Evolutionary conservation across 129 eudicot genomes (phyloP).

Genomic region (Tagetes erecta): DNA sequence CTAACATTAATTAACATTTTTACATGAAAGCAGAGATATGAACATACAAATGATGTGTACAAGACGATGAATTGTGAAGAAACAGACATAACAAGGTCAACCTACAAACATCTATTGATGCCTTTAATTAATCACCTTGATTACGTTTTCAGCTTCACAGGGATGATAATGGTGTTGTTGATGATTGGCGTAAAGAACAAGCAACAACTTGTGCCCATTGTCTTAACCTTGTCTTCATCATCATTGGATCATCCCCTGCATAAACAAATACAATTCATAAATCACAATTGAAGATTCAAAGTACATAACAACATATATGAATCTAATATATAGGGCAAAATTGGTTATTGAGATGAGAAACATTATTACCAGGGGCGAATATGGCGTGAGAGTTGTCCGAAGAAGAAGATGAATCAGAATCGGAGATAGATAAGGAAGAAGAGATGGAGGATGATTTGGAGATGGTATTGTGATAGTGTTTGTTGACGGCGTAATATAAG

Average conservation of each 20-base stretch:
- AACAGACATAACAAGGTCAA: constrained; percentile 15
- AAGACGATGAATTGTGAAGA: constrained; percentile 18
- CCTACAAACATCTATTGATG: constrained; percentile 28
- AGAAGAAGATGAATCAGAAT: constrained; percentile 48
- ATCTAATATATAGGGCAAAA: constrained; percentile 6
- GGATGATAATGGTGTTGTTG: constrained; percentile 26
- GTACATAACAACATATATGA: neutral
- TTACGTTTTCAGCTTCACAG: constrained; percentile 26
- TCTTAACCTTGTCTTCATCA: constrained; percentile 61
- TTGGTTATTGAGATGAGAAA: neutral
- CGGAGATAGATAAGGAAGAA: constrained; percentile 32
- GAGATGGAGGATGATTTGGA: constrained; percentile 40
- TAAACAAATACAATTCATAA: constrained; percentile 3
- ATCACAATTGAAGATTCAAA: neutral
- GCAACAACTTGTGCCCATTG: constrained; percentile 84
- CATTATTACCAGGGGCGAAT: constrained; percentile 43
- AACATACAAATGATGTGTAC: constrained; percentile 28
- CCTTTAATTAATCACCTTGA: neutral
- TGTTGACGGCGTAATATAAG: constrained; percentile 71
- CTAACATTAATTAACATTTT: constrained; percentile 5
- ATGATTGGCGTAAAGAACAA: constrained; percentile 56
- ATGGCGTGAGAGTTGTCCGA: constrained; percentile 46
- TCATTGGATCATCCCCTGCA: constrained; percentile 59
- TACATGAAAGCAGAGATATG: constrained; percentile 24
- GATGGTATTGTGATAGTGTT: constrained; percentile 46